Evolutionary conservation across 129 eudicot genomes (phyloP).

Genomic region (Helianthus tuberosus): DNA sequence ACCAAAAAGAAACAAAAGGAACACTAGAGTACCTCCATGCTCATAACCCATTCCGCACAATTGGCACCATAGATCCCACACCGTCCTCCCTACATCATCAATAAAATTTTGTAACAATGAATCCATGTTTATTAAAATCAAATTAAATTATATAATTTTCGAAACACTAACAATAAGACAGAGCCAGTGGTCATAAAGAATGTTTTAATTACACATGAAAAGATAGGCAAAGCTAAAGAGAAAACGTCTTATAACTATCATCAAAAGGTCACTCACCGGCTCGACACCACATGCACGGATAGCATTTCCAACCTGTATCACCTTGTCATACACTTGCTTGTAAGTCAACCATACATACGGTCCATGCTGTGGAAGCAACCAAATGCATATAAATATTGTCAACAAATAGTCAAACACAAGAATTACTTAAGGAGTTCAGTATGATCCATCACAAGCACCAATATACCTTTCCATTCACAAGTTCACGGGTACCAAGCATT

Average conservation of each 20-base stretch:
- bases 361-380: constrained; percentile 60
- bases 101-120: constrained; percentile 10
- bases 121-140: neutral
- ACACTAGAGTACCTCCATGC: constrained; percentile 76
- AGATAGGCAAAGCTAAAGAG: neutral
- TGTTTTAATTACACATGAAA: neutral
- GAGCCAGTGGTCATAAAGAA: neutral
- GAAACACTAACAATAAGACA: neutral
- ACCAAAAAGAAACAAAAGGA: neutral
- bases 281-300: constrained; percentile 77
- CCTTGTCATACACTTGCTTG: constrained; percentile 81
- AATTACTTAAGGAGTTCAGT: neutral
- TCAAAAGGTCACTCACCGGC: constrained; percentile 53
- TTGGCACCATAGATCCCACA: constrained; percentile 97
- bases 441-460: neutral
- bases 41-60: constrained; percentile 86
- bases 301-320: constrained; percentile 70
- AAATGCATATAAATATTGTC: constrained; percentile 1
- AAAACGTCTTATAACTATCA: constrained; percentile 2
- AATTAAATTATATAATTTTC: neutral
- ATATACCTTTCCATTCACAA: constrained; percentile 84
- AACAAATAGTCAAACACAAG: constrained; percentile 6
- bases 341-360: constrained; percentile 83
- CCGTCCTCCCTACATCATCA: constrained; percentile 64
- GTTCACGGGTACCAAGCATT: constrained; percentile 91